A percentile compares a stretch with the other conserved stretches of the same genome.
Evolutionary conservation across 2,329 filamentous ascomycete species (phyloP).

Genomic region (Cladosporium oxysporum): DNA sequence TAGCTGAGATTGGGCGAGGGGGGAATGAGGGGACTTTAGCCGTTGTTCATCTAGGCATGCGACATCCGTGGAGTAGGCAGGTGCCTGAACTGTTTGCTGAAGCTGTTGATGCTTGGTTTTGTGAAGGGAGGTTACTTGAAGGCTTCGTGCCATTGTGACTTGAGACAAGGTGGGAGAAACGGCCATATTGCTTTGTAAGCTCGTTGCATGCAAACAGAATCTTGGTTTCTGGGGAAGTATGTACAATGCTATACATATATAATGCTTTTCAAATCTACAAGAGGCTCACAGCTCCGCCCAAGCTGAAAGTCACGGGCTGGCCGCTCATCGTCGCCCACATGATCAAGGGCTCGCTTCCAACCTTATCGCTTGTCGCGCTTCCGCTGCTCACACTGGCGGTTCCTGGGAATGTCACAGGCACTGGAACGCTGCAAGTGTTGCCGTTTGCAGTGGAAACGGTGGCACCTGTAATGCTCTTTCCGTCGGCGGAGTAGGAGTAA

Average conservation of each 20-base stretch:
- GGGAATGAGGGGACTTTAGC: slow-evolving; percentile 27
- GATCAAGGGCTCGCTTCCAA: slow-evolving; percentile 50
- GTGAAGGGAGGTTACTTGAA: background rate
- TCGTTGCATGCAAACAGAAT: background rate
- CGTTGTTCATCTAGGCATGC: slow-evolving; percentile 26
- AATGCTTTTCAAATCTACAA: background rate
- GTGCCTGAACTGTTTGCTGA: slow-evolving; percentile 30
- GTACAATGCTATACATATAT: background rate
- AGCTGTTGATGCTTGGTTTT: slow-evolving; percentile 3
- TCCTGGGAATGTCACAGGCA: slow-evolving; percentile 58
- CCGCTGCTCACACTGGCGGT: slow-evolving; percentile 40
- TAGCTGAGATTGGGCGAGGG: slow-evolving; percentile 26
- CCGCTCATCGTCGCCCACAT: slow-evolving; percentile 44
- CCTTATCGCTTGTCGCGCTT: slow-evolving; percentile 47
- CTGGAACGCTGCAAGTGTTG: slow-evolving; percentile 53
- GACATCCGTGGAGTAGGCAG: slow-evolving; percentile 34
- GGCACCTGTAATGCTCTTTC: slow-evolving; percentile 51
- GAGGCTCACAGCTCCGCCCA: slow-evolving; percentile 27
- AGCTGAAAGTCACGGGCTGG: slow-evolving; percentile 37
- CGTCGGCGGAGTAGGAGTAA: slow-evolving; percentile 47
- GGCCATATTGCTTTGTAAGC: background rate
- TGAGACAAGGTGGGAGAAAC: background rate
- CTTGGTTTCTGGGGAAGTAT: background rate
- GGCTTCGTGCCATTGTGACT: background rate
- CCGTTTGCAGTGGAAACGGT: slow-evolving; percentile 49